Evolutionary conservation across 257 asterid genomes (phyloP).

Genomic region (Nicotiana undulata): DNA sequence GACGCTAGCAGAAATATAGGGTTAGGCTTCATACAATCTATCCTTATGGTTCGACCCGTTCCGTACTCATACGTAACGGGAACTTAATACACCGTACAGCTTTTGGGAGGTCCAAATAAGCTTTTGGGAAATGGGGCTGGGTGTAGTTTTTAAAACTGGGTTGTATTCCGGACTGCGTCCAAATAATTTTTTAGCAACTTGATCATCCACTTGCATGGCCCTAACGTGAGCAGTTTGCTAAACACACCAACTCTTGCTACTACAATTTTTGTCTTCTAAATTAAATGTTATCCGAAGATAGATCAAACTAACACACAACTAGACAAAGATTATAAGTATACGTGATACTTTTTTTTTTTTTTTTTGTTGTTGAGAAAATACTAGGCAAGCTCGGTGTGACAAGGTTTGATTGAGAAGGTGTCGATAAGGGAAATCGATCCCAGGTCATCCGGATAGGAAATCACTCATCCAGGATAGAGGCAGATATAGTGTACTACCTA

Average conservation of each 20-base stretch:
- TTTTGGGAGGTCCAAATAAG: too few relatives aligned
- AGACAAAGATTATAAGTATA: too few relatives aligned
- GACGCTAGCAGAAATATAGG: too few relatives aligned
- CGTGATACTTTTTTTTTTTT: too few relatives aligned
- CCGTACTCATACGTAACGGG: too few relatives aligned
- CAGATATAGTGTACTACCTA: too few relatives aligned
- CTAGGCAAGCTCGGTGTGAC: accelerated
- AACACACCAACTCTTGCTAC: background rate
- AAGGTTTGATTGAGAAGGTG: accelerated
- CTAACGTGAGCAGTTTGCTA: conserved; percentile 20
- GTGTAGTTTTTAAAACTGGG: too few relatives aligned
- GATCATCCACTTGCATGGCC: conserved; percentile 54
- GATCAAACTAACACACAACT: conserved; percentile 20
- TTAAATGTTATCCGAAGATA: conserved; percentile 16
- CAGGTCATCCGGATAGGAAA: accelerated
- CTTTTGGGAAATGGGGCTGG: too few relatives aligned
- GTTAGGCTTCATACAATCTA: too few relatives aligned
- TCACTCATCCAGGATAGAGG: accelerated
- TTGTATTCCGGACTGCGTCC: background rate
- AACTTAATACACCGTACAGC: too few relatives aligned
- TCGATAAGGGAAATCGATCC: too few relatives aligned
- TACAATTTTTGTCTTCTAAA: background rate
- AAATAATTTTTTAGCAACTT: conserved; percentile 33
- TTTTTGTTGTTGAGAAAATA: accelerated
- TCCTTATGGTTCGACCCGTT: too few relatives aligned